Evolutionary conservation across 2,329 filamentous ascomycete genomes (phyloP), one percentile per base, ranked within the genome.

Genomic region (Metarhizium album): DNA sequence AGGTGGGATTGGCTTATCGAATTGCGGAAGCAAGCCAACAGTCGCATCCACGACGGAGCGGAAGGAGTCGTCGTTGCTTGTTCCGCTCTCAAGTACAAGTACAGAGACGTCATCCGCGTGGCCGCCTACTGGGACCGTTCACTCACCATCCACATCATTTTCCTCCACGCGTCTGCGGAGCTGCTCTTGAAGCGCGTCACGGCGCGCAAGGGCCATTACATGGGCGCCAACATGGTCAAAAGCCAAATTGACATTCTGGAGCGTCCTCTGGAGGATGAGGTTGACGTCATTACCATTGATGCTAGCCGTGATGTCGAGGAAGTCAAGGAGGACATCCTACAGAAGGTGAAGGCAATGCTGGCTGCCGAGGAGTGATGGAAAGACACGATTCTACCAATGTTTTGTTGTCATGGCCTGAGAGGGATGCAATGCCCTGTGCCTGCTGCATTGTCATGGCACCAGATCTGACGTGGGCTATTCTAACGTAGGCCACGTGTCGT

Each of bases 1-100:
- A 86, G 93, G 56, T 97, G 93, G 93, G 91, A 96, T 72, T 98
- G 93, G 93, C 82, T 98, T 56, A 87, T 85, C 45, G 75, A 76
- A 13, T 76, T 93, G 14, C 86, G 87, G 55, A 79, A 88, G 57
- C 84, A 83, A 61, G 80, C 82, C 6, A 73, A 83, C 50, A 68
- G 70, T 49, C 72, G 72, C 47, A 72, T 86, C 53, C 70, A 73
- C 50, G 68, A 67, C 46, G 81, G 82, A 37, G 75, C 79, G 18
- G 70, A 77, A 29, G 85, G 89, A 46, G 93, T 96, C n/a, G 87
- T 98, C 47, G 79, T 98, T 54, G 95, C 93, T 49, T 98, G 93
- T 76, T 95, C 89, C 13, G 93, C 91, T 1, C 78, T 98, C 49
- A 97, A 97, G 76, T 87, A 87, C 67, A 96, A 95, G 71, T 98